These are phyloP conservation scores for Backusella luteola DNA, from an alignment of 192 early-diverging fungal species.

Conservation along the genomic window DNA sequence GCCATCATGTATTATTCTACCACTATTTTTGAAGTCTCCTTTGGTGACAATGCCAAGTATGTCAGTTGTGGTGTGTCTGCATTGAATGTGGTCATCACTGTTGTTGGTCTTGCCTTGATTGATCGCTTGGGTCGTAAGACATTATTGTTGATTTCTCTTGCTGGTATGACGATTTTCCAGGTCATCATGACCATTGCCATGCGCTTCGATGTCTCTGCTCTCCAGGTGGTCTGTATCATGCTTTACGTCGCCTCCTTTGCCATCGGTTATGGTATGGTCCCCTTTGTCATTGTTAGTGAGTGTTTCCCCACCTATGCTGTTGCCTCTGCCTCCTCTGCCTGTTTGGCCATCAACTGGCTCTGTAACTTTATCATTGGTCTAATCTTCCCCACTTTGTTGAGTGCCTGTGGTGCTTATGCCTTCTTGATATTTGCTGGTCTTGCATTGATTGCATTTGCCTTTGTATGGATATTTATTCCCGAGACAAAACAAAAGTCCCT, in stretches of 20 bases:
- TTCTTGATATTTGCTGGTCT: constrained; percentile 55
- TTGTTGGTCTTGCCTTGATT: constrained; percentile 51
- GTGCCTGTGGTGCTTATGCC: constrained; percentile 46
- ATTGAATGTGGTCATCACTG: constrained; percentile 57
- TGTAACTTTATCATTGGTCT: constrained; percentile 56
- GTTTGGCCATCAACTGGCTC: constrained; percentile 46
- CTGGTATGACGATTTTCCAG: constrained; percentile 65
- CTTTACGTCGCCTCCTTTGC: constrained; percentile 57
- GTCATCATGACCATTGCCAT: constrained; percentile 44
- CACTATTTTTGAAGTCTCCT: constrained; percentile 59
- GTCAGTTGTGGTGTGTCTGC: constrained; percentile 56
- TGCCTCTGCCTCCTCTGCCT: constrained; percentile 48
- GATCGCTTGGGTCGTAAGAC: constrained; percentile 64
- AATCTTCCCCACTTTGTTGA: constrained; percentile 44
- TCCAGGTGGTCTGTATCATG: constrained; percentile 41
- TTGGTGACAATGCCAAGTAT: constrained; percentile 48
- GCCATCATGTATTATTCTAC: constrained; percentile 65
- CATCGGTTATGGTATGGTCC: constrained; percentile 57
- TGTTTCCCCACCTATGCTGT: constrained; percentile 53
- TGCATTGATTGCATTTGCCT: constrained; percentile 34
- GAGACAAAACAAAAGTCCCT: constrained; percentile 58
- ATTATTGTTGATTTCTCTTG: constrained; percentile 54
- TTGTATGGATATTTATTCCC: constrained; percentile 45
- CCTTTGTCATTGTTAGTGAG: constrained; percentile 57
- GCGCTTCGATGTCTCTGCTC: constrained; percentile 9